Conservation (phyloP, 495 filamentous ascomycete species). For the Hypoxylon subgilvum region DNA sequence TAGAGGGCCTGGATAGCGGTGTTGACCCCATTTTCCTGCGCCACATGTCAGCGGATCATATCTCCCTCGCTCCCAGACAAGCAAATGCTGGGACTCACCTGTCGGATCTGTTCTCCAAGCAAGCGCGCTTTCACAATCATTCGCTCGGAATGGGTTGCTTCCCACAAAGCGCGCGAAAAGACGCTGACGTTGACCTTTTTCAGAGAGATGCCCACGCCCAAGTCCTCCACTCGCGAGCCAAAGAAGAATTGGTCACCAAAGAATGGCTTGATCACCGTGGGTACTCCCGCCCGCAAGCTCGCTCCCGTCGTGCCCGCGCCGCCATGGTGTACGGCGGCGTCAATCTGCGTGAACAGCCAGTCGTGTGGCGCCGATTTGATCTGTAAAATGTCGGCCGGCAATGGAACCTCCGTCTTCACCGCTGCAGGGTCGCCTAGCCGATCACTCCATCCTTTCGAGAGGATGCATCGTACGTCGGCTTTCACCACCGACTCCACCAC, state of each 20-base stretch:
- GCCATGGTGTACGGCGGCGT: constrained; percentile 93
- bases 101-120: constrained; percentile 84
- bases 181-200: constrained; percentile 83
- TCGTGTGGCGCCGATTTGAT: constrained; percentile 94
- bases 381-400: constrained; percentile 82
- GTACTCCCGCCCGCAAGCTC: constrained; percentile 87
- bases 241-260: constrained; percentile 99
- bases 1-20: constrained; percentile 92
- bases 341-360: constrained; percentile 93
- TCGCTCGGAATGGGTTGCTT: constrained; percentile 81
- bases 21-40: constrained; percentile 91
- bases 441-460: constrained; percentile 99
- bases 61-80: background rate
- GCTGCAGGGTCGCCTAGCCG: constrained; percentile 60
- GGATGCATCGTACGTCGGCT: constrained; percentile 91
- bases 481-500: constrained; percentile 89
- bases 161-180: constrained; percentile 88
- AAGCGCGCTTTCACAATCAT: constrained; percentile 86
- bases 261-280: constrained; percentile 94
- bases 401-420: constrained; percentile 64
- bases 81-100: constrained; percentile 58
- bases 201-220: constrained; percentile 89
- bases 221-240: constrained; percentile 82
- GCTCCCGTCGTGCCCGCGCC: constrained; percentile 95
- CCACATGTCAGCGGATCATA: constrained; percentile 26